Evolutionary conservation across 768 basidiomycete species (phyloP).

Genomic region (Zangia roseola): DNA sequence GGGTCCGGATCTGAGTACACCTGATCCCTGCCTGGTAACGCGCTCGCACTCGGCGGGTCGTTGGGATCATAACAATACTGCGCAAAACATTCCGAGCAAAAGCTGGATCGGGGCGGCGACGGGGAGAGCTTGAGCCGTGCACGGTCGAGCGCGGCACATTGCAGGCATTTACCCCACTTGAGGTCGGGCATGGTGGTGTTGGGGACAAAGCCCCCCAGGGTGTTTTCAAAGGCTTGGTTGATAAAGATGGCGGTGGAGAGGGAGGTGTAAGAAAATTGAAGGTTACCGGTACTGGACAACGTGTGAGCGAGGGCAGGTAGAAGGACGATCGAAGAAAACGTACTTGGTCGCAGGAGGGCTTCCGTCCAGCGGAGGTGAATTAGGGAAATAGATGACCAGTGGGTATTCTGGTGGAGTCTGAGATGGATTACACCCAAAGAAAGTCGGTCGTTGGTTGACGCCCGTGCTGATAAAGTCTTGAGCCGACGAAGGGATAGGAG

Average conservation of each 20-base stretch:
- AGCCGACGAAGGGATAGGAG: conserved; percentile 55
- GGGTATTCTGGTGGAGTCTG: conserved; percentile 56
- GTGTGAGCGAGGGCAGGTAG: neutral
- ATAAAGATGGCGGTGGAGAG: conserved; percentile 57
- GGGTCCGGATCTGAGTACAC: conserved; percentile 57
- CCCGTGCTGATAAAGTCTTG: conserved; percentile 57
- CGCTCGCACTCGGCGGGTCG: conserved; percentile 58
- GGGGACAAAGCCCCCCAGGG: conserved; percentile 58
- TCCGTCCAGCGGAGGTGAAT: conserved; percentile 66
- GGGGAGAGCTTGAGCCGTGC: conserved; percentile 42
- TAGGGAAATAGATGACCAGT: conserved; percentile 73
- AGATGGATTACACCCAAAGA: conserved; percentile 73
- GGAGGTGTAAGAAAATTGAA: conserved; percentile 57
- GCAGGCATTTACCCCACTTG: conserved; percentile 54
- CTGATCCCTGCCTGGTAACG: conserved; percentile 38
- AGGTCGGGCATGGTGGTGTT: conserved; percentile 55
- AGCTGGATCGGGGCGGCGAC: conserved; percentile 37
- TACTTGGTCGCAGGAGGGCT: conserved; percentile 66
- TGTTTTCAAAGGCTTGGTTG: conserved; percentile 56
- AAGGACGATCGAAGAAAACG: neutral
- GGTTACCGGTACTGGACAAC: conserved; percentile 49
- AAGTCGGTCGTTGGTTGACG: conserved; percentile 66
- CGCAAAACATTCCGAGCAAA: conserved; percentile 60
- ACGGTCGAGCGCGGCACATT: conserved; percentile 63
- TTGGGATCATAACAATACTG: conserved; percentile 55